Conservation (phyloP, 164 flowering plant species). For the Macadamia tetraphylla region DNA sequence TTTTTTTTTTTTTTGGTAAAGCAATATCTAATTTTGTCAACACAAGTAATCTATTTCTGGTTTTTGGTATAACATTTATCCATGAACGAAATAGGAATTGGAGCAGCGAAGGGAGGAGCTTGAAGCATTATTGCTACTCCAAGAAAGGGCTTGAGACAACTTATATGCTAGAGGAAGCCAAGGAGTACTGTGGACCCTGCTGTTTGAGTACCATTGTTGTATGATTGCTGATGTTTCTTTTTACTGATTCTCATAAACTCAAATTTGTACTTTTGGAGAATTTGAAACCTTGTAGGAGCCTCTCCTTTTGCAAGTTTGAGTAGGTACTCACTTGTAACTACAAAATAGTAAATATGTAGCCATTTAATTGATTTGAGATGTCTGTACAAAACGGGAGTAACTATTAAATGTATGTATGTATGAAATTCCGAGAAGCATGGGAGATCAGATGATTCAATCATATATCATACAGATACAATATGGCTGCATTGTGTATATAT, state of each 20-base stretch:
- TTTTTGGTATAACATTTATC: neutral
- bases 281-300: neutral
- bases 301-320: neutral
- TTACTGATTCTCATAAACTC: neutral
- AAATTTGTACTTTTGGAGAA: neutral
- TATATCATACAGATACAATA: no score
- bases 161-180: neutral
- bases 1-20: no score
- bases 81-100: conserved; percentile 48
- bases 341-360: no score
- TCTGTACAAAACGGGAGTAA: no score
- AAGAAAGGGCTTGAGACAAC: conserved; percentile 16
- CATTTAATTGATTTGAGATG: no score
- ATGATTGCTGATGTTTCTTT: neutral
- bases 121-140: conserved; percentile 52
- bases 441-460: no score
- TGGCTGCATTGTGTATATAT: no score
- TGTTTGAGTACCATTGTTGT: neutral
- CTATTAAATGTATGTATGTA: no score
- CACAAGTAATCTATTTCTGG: no score
- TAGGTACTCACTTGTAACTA: neutral
- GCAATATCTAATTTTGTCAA: no score
- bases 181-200: neutral
- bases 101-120: conserved; percentile 75
- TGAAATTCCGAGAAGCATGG: no score